phyloP scores from a whole-genome alignment of 139 green algal species.

The Tetradesmus obliquus region DNA sequence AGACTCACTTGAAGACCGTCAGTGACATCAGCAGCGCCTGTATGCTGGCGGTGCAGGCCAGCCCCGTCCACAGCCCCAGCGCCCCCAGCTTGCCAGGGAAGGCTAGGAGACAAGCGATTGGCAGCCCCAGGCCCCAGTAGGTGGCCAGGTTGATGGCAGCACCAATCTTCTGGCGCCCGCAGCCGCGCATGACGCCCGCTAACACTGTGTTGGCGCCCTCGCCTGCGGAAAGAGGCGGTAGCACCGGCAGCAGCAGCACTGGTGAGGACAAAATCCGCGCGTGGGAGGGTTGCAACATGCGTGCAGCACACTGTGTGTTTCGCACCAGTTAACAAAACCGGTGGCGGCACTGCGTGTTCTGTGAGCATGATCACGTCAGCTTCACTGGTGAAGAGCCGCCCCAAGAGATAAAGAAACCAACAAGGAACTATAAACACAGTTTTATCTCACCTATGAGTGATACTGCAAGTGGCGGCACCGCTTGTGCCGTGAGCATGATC shows the following conservation, averaged over 20 bases:
- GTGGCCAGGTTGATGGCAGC: conserved; percentile 70
- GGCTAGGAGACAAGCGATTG: conserved; percentile 66
- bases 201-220: conserved; percentile 62
- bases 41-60: conserved; percentile 66
- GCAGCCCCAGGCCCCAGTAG: conserved; percentile 74
- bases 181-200: conserved; percentile 71
- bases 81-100: conserved; percentile 53
- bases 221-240: not conserved
- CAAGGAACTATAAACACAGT: no score
- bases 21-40: conserved; percentile 52
- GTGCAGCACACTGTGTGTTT: no score
- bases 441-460: conserved; percentile 55
- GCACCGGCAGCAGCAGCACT: conserved; percentile 51
- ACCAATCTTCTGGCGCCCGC: conserved; percentile 70
- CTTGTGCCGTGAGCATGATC: conserved; percentile 57
- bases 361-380: conserved; percentile 59
- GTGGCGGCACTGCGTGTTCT: conserved; percentile 56
- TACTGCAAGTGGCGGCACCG: conserved; percentile 57
- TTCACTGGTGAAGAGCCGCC: conserved; percentile 57
- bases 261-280: conserved; percentile 41
- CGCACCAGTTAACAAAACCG: conserved; percentile 19
- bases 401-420: conserved; percentile 10
- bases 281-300: no score
- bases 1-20: conserved; percentile 55
- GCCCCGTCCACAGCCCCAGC: conserved; percentile 64